Evolutionary conservation across 2,329 filamentous ascomycete species (phyloP).

Genomic region (Zelopaecilomyces penicillatus): DNA sequence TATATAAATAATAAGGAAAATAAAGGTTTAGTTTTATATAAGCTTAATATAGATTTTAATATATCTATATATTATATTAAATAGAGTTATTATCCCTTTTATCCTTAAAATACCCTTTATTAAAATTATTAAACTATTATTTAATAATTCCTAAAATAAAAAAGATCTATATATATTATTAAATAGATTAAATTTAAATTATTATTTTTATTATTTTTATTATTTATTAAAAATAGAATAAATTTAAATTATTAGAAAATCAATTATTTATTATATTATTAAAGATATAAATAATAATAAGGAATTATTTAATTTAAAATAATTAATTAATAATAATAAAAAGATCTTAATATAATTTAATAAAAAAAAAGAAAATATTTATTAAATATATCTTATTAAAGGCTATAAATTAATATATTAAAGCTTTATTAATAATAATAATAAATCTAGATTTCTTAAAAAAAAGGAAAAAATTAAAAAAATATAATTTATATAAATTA

Average conservation of each 20-base stretch:
- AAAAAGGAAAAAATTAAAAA: neutral
- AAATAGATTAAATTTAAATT: neutral
- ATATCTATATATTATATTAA: constrained; percentile 4
- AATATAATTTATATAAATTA: neutral
- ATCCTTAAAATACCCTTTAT: neutral
- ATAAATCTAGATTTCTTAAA: neutral
- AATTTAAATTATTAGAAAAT: neutral
- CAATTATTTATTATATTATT: neutral
- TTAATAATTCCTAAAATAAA: neutral
- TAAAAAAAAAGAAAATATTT: neutral
- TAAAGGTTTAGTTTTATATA: neutral
- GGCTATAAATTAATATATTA: neutral
- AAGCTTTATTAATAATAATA: neutral
- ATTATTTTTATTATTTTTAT: neutral
- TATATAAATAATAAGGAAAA: neutral
- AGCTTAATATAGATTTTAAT: neutral
- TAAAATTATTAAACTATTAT: neutral
- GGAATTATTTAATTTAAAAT: neutral
- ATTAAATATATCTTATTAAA: neutral
- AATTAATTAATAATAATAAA: neutral
- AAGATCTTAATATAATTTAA: neutral
- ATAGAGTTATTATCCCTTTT: neutral
- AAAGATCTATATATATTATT: neutral
- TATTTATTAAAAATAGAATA: neutral
- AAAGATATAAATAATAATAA: neutral